Conservation (phyloP, 495 filamentous ascomycete genomes). For the Monascus purpureus region DNA sequence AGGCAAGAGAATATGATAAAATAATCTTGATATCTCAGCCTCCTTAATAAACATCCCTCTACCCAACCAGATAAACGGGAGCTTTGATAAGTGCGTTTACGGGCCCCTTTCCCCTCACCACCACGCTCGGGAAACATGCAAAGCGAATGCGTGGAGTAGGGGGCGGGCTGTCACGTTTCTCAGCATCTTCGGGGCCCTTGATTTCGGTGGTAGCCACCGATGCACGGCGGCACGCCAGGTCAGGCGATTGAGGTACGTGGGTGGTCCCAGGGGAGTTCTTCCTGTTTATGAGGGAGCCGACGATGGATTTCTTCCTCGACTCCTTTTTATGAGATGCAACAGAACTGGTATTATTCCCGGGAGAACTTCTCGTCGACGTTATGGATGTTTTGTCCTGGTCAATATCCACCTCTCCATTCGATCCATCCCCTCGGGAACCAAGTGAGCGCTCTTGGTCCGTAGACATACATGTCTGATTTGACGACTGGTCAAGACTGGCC, state of each 20-base stretch:
- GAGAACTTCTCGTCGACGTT: constrained; percentile 22
- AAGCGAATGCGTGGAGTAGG: constrained; percentile 45
- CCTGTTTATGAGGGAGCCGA: constrained; percentile 35
- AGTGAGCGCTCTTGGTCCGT: constrained; percentile 8
- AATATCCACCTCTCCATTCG: constrained; percentile 21
- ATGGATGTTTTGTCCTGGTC: constrained; percentile 13
- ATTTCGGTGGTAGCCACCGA: too few relatives aligned
- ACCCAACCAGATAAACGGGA: constrained; percentile 64
- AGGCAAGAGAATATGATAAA: too few relatives aligned
- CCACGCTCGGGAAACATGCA: constrained; percentile 71
- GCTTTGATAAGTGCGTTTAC: constrained; percentile 76
- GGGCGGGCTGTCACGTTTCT: constrained; percentile 3
- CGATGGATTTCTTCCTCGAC: constrained; percentile 32
- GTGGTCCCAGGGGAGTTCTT: constrained; percentile 9
- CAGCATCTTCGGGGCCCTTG: constrained; percentile 1
- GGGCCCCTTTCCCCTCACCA: constrained; percentile 48
- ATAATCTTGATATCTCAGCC: too few relatives aligned
- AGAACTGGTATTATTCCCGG: neutral
- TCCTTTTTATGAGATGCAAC: constrained; percentile 6
- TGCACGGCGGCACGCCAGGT: constrained; percentile 4
- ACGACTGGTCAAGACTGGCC: constrained; percentile 29
- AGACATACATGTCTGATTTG: constrained; percentile 31
- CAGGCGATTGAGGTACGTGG: constrained; percentile 4
- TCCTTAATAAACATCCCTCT: too few relatives aligned
- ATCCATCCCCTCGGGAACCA: constrained; percentile 18